These are phyloP conservation scores for Amanita rimosa DNA, from an alignment of 768 basidiomycete genomes.

Conservation along the genomic window DNA sequence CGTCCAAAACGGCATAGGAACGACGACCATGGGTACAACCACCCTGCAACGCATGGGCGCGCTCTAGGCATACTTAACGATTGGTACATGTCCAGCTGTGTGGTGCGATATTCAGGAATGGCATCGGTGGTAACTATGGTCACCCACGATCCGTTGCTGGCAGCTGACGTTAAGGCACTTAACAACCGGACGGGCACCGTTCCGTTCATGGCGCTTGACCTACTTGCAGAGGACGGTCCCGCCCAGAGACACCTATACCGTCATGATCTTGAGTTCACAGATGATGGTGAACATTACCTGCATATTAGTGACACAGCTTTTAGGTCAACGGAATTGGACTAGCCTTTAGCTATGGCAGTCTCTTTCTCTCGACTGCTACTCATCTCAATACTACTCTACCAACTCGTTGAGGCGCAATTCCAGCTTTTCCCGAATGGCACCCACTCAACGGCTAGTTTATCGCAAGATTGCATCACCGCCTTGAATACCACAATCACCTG, in stretches of 20 bases:
- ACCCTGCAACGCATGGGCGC: neutral
- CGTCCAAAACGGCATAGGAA: neutral
- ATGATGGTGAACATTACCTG: too few relatives aligned
- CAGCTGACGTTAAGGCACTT: neutral
- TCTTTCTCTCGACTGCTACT: too few relatives aligned
- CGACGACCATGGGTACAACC: neutral
- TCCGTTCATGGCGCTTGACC: conserved; percentile 19
- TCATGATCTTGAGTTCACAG: conserved; percentile 18
- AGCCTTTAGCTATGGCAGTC: too few relatives aligned
- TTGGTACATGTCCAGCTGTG: conserved; percentile 14
- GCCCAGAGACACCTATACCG: conserved; percentile 13
- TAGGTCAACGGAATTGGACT: too few relatives aligned
- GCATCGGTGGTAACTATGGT: conserved; percentile 3
- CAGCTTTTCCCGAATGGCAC: too few relatives aligned
- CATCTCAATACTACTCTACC: too few relatives aligned
- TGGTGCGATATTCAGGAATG: conserved; percentile 3
- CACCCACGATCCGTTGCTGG: neutral
- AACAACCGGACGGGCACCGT: conserved; percentile 15
- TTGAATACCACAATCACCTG: too few relatives aligned
- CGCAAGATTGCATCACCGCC: too few relatives aligned
- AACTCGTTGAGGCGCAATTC: too few relatives aligned
- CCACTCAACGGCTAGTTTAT: too few relatives aligned
- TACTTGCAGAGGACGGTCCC: conserved; percentile 10
- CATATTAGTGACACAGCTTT: too few relatives aligned
- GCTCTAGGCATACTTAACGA: conserved; percentile 17